Conservation (phyloP, 805 yeast genomes). For the Peterozyma xylosa region DNA sequence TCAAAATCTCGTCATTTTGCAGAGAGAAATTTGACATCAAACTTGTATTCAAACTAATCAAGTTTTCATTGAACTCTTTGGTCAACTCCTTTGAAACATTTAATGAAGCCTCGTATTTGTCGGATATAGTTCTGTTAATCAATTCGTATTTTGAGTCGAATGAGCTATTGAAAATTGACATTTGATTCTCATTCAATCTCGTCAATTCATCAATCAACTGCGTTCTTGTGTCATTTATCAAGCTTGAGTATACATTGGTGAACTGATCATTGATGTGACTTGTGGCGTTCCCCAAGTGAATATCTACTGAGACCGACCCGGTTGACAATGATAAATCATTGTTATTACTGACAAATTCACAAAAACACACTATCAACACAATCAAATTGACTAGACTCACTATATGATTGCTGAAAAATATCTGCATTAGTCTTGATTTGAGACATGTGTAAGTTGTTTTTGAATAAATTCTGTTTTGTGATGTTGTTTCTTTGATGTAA, state of each 20-base stretch:
- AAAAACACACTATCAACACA: background rate
- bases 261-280: background rate
- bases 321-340: background rate
- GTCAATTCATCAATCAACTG: background rate
- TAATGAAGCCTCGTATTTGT: too few relatives aligned
- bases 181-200: too few relatives aligned
- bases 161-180: too few relatives aligned
- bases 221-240: background rate
- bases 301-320: background rate
- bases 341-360: background rate
- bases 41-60: too few relatives aligned
- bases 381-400: background rate
- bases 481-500: background rate
- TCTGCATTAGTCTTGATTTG: slow-evolving; percentile 1
- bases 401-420: background rate
- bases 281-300: background rate
- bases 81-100: too few relatives aligned
- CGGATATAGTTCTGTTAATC: too few relatives aligned
- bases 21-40: too few relatives aligned
- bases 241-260: background rate
- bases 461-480: slow-evolving; percentile 1
- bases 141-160: too few relatives aligned
- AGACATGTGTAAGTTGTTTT: slow-evolving; percentile 5
- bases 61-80: too few relatives aligned
- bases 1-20: background rate